phyloP scores from a whole-genome alignment of 176 grass and related monocot genomes.

The Aegilops speltoides region DNA sequence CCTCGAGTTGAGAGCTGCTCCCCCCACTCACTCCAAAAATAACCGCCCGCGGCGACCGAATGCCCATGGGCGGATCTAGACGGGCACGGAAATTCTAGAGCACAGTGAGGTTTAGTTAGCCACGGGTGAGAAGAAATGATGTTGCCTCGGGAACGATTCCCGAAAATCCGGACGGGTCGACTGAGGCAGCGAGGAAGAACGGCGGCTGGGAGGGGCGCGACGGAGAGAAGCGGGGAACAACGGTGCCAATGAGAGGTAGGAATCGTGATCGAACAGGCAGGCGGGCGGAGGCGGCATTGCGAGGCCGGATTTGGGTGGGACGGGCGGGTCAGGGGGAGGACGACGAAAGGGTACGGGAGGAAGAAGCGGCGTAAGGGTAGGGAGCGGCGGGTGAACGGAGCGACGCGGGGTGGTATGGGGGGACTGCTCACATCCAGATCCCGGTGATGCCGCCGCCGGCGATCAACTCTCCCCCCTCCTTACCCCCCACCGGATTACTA shows the following conservation, averaged over 20 bases:
- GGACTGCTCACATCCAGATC: not conserved
- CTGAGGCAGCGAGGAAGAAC: no score
- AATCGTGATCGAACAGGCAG: no score
- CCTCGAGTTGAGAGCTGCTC: not conserved
- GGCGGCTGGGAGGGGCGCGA: not conserved
- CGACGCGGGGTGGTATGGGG: no score
- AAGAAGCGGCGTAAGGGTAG: not conserved
- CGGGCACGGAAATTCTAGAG: not conserved
- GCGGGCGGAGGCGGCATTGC: not conserved
- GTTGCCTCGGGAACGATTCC: not conserved
- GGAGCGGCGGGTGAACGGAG: no score
- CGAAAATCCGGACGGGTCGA: not conserved
- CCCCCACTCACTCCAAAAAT: not conserved
- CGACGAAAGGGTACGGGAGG: not conserved
- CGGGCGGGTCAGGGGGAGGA: not conserved
- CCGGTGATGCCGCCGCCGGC: no score
- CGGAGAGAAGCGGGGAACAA: not conserved
- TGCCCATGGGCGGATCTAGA: not conserved
- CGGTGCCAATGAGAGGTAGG: not conserved
- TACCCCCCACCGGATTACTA: not conserved
- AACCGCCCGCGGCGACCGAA: not conserved
- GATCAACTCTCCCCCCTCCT: not conserved
- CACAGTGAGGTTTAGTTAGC: not conserved
- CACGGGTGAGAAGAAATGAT: not conserved
- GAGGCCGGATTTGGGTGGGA: not conserved